phyloP scores from a whole-genome alignment of 2,329 filamentous ascomycete species.

The Pseudogymnoascus sp. region DNA sequence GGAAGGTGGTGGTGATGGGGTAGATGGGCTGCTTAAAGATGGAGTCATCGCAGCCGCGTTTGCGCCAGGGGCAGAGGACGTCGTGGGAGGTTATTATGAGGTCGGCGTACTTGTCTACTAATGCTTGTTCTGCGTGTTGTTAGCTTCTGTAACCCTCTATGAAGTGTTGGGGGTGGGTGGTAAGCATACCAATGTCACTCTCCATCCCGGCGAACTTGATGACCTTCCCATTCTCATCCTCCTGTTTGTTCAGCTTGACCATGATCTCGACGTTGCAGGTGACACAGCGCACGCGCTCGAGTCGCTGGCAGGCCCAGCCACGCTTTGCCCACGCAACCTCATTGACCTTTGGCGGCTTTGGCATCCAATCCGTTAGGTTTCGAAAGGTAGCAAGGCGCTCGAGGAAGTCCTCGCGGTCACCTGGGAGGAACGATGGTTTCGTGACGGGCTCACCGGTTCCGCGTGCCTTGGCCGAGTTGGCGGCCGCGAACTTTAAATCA shows the following conservation, averaged over 20 bases:
- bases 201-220: constrained; percentile 45
- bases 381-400: constrained; percentile 78
- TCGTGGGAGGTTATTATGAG: constrained; percentile 68
- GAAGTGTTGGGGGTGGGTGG: not conserved
- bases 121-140: constrained; percentile 43
- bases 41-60: constrained; percentile 71
- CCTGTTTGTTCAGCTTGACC: constrained; percentile 63
- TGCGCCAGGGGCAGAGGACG: constrained; percentile 78
- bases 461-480: not conserved
- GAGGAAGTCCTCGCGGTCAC: constrained; percentile 75
- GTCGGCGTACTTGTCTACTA: constrained; percentile 68
- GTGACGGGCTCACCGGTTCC: not conserved
- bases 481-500: constrained; percentile 3
- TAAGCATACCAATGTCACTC: constrained; percentile 48
- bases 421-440: constrained; percentile 39
- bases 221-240: constrained; percentile 43
- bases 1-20: constrained; percentile 50
- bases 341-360: constrained; percentile 75
- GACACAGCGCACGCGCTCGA: constrained; percentile 76
- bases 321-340: constrained; percentile 93
- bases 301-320: constrained; percentile 79
- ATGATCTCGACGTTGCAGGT: constrained; percentile 78
- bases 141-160: constrained; percentile 14
- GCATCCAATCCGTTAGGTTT: constrained; percentile 86
- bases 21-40: constrained; percentile 55